phyloP scores from a whole-genome alignment of 2,329 filamentous ascomycete species.

The Chaetomium sp. region DNA sequence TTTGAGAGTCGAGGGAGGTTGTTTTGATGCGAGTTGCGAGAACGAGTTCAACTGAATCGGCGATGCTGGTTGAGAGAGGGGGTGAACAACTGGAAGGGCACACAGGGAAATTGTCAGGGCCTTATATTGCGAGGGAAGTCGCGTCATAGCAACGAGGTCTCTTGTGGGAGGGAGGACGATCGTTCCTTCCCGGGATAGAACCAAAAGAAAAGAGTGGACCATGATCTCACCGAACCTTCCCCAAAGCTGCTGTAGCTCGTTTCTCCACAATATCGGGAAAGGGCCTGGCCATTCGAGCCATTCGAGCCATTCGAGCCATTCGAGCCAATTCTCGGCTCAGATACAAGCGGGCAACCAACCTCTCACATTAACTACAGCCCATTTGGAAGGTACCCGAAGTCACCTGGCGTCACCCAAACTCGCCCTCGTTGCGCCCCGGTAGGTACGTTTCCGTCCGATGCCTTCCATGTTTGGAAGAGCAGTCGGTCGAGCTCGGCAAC shows the following conservation, averaged over 20 bases:
- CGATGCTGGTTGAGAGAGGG: slow-evolving; percentile 7
- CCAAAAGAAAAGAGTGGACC: slow-evolving; percentile 4
- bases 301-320: neutral
- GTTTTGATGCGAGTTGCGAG: neutral
- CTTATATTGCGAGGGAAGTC: slow-evolving; percentile 29
- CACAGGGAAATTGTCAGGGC: slow-evolving; percentile 16
- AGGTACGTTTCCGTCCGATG: neutral
- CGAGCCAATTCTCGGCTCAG: neutral
- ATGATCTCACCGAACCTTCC: slow-evolving; percentile 18
- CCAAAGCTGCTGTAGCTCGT: slow-evolving; percentile 10
- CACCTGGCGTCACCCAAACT: neutral
- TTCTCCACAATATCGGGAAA: slow-evolving; percentile 15
- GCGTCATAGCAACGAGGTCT: slow-evolving; percentile 17
- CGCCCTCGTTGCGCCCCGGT: neutral
- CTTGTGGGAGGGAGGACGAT: slow-evolving; percentile 24
- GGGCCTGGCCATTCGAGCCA: neutral
- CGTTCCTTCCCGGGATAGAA: slow-evolving; percentile 19
- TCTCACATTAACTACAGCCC: neutral
- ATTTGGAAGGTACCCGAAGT: neutral
- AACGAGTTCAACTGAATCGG: slow-evolving; percentile 14
- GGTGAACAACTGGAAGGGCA: neutral
- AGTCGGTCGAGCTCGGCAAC: neutral
- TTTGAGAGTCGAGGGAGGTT: neutral
- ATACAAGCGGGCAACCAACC: neutral
- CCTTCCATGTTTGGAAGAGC: neutral